These are phyloP conservation scores for Rasamsonia emersonii DNA, from an alignment of 2,329 filamentous ascomycete species.

Conservation along the genomic window DNA sequence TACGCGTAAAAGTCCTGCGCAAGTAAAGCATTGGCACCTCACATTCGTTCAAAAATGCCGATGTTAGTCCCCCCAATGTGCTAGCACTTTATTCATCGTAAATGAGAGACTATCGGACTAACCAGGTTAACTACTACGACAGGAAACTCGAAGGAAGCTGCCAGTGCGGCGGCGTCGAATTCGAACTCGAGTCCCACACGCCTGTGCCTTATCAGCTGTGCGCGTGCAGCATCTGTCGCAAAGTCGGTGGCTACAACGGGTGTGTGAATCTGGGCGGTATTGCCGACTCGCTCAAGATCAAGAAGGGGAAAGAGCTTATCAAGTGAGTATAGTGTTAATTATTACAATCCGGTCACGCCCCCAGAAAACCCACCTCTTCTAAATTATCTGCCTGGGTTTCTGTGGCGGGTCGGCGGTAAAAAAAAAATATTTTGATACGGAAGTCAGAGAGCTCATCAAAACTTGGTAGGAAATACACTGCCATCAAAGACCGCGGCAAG, in stretches of 20 bases:
- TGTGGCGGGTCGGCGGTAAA: too few species aligned
- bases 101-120: background rate
- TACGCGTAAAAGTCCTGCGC: too few species aligned
- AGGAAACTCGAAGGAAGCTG: constrained; percentile 43
- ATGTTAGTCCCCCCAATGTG: constrained; percentile 14
- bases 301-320: constrained; percentile 35
- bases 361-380: background rate
- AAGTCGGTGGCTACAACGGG: constrained; percentile 38
- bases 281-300: constrained; percentile 33
- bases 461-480: constrained; percentile 35
- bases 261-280: constrained; percentile 40
- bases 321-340: constrained; percentile 27
- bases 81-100: background rate
- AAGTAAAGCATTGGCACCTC: too few species aligned
- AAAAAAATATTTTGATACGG: too few species aligned
- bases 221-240: constrained; percentile 42
- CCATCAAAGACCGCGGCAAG: constrained; percentile 36
- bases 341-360: background rate
- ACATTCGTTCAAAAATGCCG: too few species aligned
- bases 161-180: constrained; percentile 41
- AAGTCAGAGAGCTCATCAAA: too few species aligned
- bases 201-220: constrained; percentile 43
- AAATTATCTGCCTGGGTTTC: constrained; percentile 2
- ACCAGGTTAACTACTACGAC: constrained; percentile 1
- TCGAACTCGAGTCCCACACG: constrained; percentile 37